phyloP scores from a whole-genome alignment of 768 basidiomycete species.

The Tulasnella sp. region DNA sequence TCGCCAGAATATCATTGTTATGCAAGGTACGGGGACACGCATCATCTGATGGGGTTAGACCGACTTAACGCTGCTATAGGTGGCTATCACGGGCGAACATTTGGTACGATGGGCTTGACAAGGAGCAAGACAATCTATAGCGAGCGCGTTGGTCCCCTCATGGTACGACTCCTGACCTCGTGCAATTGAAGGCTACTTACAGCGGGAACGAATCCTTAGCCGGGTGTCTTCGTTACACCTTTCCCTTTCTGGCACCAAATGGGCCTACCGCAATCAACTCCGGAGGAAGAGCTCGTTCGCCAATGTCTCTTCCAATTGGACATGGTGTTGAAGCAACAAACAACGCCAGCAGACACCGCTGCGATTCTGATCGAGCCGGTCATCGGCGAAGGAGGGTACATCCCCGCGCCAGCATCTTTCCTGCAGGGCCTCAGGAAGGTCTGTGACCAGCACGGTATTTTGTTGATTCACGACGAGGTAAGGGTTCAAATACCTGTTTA shows the following conservation, averaged over 20 bases:
- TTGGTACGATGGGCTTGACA: slow-evolving; percentile 91
- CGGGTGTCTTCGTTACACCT: slow-evolving; percentile 73
- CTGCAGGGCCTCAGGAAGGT: slow-evolving; percentile 71
- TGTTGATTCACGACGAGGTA: slow-evolving; percentile 83
- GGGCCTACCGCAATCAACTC: slow-evolving; percentile 54
- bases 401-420: slow-evolving; percentile 78
- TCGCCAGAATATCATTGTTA: slow-evolving; percentile 80
- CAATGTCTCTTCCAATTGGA: slow-evolving; percentile 77
- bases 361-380: slow-evolving; percentile 94
- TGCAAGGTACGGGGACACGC: slow-evolving; percentile 62
- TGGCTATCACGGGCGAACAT: slow-evolving; percentile 89
- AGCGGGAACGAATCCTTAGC: slow-evolving; percentile 45
- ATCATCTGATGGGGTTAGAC: neutral
- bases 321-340: slow-evolving; percentile 74
- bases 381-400: slow-evolving; percentile 93
- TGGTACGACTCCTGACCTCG: slow-evolving; percentile 51
- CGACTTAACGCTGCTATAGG: slow-evolving; percentile 40
- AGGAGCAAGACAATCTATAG: slow-evolving; percentile 90
- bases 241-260: slow-evolving; percentile 95
- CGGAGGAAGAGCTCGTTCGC: slow-evolving; percentile 55
- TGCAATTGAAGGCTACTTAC: neutral
- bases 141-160: slow-evolving; percentile 70
- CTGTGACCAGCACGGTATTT: slow-evolving; percentile 82
- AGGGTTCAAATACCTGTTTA: neutral
- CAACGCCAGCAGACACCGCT: slow-evolving; percentile 78